Evolutionary conservation across 1,284 basidiomycete genomes (phyloP).

Genomic region (Farysia itapuensis): DNA sequence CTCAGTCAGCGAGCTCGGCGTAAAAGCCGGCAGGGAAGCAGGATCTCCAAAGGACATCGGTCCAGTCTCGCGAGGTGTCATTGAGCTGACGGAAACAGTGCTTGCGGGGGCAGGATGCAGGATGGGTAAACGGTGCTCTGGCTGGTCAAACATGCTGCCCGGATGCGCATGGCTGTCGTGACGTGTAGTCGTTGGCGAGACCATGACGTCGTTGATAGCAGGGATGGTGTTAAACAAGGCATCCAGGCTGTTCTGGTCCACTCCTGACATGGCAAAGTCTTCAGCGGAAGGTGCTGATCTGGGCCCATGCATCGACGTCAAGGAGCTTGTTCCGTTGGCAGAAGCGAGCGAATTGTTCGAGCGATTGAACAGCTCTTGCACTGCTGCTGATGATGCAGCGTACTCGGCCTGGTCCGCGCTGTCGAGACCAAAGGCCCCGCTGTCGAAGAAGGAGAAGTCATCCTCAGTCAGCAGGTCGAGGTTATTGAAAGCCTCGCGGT

Average conservation of each 20-base stretch:
- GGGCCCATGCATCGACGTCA: neutral
- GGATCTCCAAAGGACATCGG: conserved; percentile 37
- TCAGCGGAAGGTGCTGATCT: neutral
- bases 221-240: conserved; percentile 27
- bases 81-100: conserved; percentile 1
- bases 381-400: neutral
- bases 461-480: conserved; percentile 49
- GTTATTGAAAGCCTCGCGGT: conserved; percentile 30
- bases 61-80: conserved; percentile 22
- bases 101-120: neutral
- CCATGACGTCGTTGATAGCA: conserved; percentile 19
- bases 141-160: neutral
- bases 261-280: conserved; percentile 21
- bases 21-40: conserved; percentile 50
- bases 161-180: neutral
- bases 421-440: conserved; percentile 27
- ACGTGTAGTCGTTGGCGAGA: neutral
- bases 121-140: neutral
- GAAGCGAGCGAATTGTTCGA: neutral
- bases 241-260: conserved; percentile 22
- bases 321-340: neutral
- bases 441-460: conserved; percentile 56
- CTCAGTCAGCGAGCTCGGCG: conserved; percentile 45
- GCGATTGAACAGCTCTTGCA: too few species aligned
- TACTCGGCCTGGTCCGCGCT: conserved; percentile 1